Evolutionary conservation across 306 rosid species (phyloP), one percentile per base, ranked within the genome.

Genomic region (Cicer bijugum): DNA sequence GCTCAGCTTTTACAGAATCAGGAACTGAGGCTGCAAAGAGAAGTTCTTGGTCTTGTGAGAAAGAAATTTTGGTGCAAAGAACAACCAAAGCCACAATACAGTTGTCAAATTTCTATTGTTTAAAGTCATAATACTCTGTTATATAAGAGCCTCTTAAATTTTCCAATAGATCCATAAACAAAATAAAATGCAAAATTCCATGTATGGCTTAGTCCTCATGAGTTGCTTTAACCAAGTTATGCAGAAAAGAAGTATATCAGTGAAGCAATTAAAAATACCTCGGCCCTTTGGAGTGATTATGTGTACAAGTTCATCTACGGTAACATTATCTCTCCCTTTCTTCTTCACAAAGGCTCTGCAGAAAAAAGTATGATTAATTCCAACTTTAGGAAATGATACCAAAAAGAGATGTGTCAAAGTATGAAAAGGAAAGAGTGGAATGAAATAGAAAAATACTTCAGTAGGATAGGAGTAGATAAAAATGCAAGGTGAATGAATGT

Each of bases 271-370:
- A 47, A 15, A 50, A 89, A 15, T 59, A 89, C 98, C 97, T 87
- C 98, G 87, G 62, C 97, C 98, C 83, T 85, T 92, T 3, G 97
- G 98, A 72, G 97, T 92, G 67, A 92, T 92, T 76, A 87, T 86
- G 72, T 85, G 95, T 43, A 92, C 80, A 77, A 92, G 93, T 75
- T 92, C 97, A 68, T 92, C 98, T 55, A 92, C 88, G 5, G 90
- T 90, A 46, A 92, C 93, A 79, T 81, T 89, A 64, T 86, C 89
- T 84, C 92, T 86, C 78, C 98, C 98, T 61, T 92, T 90, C 85
- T 89, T 92, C 90, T 85, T 90, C 39, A 92, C 86, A 75, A 84
- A 83, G 43, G 90, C 84, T 81, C 98, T 90, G 74, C 20, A 47
- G 35, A 19, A 69, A 77, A 35, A 20, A 14, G 47, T 14, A 42